Conservation (phyloP, 305 asterid genomes). For the Ilex paraguariensis region DNA sequence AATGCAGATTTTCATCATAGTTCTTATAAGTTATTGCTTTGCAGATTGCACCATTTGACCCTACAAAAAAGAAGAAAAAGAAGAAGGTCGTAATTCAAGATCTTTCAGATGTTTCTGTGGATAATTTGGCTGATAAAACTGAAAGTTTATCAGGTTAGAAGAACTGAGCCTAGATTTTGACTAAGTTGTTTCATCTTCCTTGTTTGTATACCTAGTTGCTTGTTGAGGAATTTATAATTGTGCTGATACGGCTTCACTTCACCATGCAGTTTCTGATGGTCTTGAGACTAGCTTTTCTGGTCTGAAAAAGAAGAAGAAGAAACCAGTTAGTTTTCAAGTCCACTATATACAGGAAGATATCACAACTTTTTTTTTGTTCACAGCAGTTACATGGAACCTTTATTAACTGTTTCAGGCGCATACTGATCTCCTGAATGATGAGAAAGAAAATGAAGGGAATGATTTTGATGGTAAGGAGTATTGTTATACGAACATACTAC, state of each 20-base stretch:
- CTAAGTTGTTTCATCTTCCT: background rate
- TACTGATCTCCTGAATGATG: conserved; percentile 56
- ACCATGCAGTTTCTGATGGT: conserved; percentile 59
- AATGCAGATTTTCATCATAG: too few relatives aligned
- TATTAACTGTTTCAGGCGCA: conserved; percentile 38
- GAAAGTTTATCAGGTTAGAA: conserved; percentile 57
- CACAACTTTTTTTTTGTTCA: too few relatives aligned
- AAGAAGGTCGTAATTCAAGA: conserved; percentile 71
- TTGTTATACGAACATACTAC: background rate
- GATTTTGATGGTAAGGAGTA: conserved; percentile 45
- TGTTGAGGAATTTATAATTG: too few relatives aligned
- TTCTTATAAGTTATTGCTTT: background rate
- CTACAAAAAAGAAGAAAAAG: conserved; percentile 65
- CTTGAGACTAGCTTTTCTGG: conserved; percentile 70
- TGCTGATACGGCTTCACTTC: background rate
- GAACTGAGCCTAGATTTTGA: background rate
- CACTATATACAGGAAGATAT: too few relatives aligned
- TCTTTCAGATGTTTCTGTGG: conserved; percentile 55
- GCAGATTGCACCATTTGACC: conserved; percentile 81
- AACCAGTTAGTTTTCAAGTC: conserved; percentile 42
- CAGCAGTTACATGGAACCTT: too few relatives aligned
- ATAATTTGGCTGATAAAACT: conserved; percentile 52
- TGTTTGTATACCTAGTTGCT: too few relatives aligned
- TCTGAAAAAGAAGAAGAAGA: conserved; percentile 80
- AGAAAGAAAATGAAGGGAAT: conserved; percentile 46